Conservation (phyloP, 2,329 filamentous ascomycete species). For the Chaetomium olivaceum region DNA sequence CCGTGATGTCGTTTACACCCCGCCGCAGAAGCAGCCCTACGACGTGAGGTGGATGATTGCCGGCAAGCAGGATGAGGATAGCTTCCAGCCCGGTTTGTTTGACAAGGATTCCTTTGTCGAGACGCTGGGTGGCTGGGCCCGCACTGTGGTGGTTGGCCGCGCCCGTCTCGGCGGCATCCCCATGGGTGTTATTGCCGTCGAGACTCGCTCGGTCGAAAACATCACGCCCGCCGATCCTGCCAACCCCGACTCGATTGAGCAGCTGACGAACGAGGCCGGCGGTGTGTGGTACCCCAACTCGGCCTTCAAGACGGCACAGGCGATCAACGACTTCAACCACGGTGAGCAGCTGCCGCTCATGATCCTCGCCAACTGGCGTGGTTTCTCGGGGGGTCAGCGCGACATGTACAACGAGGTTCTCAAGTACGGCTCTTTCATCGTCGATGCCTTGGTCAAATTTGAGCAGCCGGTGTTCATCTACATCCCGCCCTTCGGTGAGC, state of each 20-base stretch:
- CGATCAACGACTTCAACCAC: conserved; percentile 98
- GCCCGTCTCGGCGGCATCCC: conserved; percentile 96
- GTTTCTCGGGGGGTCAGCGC: conserved; percentile 98
- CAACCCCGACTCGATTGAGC: conserved; percentile 97
- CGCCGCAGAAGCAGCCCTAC: conserved; percentile 78
- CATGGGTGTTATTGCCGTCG: conserved; percentile 96
- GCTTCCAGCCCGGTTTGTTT: conserved; percentile 88
- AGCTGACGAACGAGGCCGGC: conserved; percentile 90
- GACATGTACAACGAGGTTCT: conserved; percentile 99
- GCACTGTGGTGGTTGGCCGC: conserved; percentile 93
- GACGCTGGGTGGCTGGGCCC: conserved; percentile 93
- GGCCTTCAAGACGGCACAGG: conserved; percentile 98
- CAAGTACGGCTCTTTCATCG: conserved; percentile 99
- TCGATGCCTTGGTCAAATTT: conserved; percentile 96
- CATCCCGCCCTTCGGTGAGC: conserved; percentile 93
- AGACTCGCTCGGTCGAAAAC: conserved; percentile 95
- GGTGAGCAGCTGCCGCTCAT: conserved; percentile 97
- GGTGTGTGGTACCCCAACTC: conserved; percentile 99
- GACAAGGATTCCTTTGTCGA: conserved; percentile 97
- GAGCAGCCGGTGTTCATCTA: conserved; percentile 99
- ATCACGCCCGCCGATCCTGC: conserved; percentile 94
- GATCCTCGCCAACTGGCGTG: conserved; percentile 99
- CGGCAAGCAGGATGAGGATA: conserved; percentile 80
- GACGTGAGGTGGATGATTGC: conserved; percentile 93
- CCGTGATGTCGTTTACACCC: conserved; percentile 83